Base-by-base conservation (phyloP, 139 green algal genomes). In the Chlamydomonas incerta region DNA sequence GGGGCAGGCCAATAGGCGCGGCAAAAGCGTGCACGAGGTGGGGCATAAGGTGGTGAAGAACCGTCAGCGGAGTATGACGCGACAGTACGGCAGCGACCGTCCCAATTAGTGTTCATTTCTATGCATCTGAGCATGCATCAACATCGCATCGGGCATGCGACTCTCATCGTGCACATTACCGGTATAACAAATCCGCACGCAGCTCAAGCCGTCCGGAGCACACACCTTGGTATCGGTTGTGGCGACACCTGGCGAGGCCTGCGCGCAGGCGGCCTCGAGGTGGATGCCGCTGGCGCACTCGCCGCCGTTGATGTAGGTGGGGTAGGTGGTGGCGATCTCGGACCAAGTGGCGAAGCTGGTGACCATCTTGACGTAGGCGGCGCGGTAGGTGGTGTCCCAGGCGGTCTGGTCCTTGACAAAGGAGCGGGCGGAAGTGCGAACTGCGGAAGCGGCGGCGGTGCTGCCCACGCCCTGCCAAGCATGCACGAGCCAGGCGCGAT, bases 291-390 rank as follows among this genome's bases (percentile, higher is more conserved):
- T 55, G n/a, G 6, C 8, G 52, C 73, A 81, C 73, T 81, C 73
- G 31, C 35, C 17, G n/a, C 73, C 73, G 52, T 29, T 69, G 52
- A 81, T 81, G 73, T 3, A 21, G 20, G 29, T 10, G 47, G 37
- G 20, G 2, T 62, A 10, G 20, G 69, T 57, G 37, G 11, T 34
- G 11, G 73, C 73, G 8, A 28, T 13, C 2, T 6, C 8, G 0
- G 71, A 60, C 47, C 33, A 81, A 1, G 1, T 52, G 28, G 73
- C 73, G 33, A 81, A 81, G 18, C 17, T 33, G 52, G 73, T 17
- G 52, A 81, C 73, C 73, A 81, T 68, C n/a, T 81, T 81, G 11
- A 81, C 20, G 73, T 81, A 81, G n/a, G 52, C 73, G 31, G n/a
- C 34, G 21, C 31, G 31, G 52, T 81, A 81, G 28, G 18, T 10